Evolutionary conservation across 176 grass and related monocot species (phyloP).

Genomic region (Poa pratensis): DNA sequence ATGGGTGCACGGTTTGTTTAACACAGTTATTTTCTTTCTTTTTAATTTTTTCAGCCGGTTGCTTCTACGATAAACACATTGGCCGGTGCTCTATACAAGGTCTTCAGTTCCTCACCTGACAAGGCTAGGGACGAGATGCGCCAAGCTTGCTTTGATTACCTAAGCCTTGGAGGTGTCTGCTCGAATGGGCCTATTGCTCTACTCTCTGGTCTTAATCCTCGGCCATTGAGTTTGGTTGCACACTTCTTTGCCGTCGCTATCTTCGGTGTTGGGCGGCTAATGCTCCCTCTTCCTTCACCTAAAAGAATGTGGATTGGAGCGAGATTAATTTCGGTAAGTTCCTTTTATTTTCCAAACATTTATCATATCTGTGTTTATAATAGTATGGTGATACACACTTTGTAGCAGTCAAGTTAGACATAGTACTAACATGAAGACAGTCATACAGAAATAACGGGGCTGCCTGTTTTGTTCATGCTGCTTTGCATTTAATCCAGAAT

Average conservation of each 20-base stretch:
- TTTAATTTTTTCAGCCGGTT: conserved; percentile 65
- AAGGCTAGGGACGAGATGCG: conserved; percentile 92
- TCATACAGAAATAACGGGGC: not conserved
- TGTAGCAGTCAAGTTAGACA: not conserved
- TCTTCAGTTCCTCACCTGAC: conserved; percentile 89
- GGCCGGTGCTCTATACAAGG: conserved; percentile 95
- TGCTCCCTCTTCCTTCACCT: conserved; percentile 81
- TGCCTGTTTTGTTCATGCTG: not conserved
- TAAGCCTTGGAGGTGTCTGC: conserved; percentile 88
- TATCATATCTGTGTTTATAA: not conserved
- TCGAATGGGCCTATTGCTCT: conserved; percentile 84
- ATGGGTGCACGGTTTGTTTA: conserved; percentile 16
- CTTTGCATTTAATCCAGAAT: conserved; percentile 14
- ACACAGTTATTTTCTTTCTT: not conserved
- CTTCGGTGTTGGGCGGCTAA: conserved; percentile 85
- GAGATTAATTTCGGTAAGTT: conserved; percentile 84
- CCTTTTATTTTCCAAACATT: not conserved
- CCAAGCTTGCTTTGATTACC: conserved; percentile 96
- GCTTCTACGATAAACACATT: conserved; percentile 98
- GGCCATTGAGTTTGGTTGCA: conserved; percentile 85
- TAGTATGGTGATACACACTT: not conserved
- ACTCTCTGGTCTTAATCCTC: conserved; percentile 94
- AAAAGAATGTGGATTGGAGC: conserved; percentile 85
- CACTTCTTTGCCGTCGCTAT: conserved; percentile 99
- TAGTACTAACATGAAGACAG: conserved; percentile 19